phyloP scores from a whole-genome alignment of 306 rosid genomes.

The Dryas alaskensis region DNA sequence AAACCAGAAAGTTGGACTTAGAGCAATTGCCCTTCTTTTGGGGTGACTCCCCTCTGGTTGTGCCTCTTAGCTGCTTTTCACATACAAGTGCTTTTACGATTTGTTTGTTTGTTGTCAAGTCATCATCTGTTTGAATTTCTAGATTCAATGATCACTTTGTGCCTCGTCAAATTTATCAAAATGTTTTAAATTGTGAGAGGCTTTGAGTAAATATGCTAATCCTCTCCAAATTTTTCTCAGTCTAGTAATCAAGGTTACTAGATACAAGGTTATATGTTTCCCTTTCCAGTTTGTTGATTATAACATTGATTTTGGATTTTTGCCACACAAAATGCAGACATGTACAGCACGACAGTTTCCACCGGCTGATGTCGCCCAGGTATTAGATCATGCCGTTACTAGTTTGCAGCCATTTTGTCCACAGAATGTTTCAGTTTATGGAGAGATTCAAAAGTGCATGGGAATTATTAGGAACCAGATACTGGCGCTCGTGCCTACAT shows the following conservation, averaged over 20 bases:
- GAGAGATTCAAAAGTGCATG: slow-evolving; percentile 90
- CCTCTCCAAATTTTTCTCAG: neutral
- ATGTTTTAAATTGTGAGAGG: neutral
- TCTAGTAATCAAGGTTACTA: too few species aligned
- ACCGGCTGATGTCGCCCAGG: slow-evolving; percentile 82
- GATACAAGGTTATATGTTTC: neutral
- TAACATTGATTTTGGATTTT: slow-evolving; percentile 12
- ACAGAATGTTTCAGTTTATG: slow-evolving; percentile 67
- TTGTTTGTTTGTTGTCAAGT: neutral
- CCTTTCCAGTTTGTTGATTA: neutral
- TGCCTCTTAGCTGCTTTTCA: too few species aligned
- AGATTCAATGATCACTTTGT: neutral
- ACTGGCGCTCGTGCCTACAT: slow-evolving; percentile 81
- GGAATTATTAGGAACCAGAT: slow-evolving; percentile 90
- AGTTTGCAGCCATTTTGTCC: slow-evolving; percentile 73
- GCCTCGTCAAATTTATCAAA: neutral
- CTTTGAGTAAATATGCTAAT: neutral
- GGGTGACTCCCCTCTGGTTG: neutral
- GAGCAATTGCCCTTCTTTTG: neutral
- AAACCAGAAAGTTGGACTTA: neutral
- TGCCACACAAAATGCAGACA: slow-evolving; percentile 59
- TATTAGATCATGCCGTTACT: slow-evolving; percentile 76
- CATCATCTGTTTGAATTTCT: neutral
- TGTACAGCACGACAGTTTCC: slow-evolving; percentile 94
- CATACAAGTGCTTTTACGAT: neutral